Evolutionary conservation across 495 filamentous ascomycete genomes (phyloP), one percentile per base, ranked within the genome.

Genomic region (Lasiosphaeria ovina): DNA sequence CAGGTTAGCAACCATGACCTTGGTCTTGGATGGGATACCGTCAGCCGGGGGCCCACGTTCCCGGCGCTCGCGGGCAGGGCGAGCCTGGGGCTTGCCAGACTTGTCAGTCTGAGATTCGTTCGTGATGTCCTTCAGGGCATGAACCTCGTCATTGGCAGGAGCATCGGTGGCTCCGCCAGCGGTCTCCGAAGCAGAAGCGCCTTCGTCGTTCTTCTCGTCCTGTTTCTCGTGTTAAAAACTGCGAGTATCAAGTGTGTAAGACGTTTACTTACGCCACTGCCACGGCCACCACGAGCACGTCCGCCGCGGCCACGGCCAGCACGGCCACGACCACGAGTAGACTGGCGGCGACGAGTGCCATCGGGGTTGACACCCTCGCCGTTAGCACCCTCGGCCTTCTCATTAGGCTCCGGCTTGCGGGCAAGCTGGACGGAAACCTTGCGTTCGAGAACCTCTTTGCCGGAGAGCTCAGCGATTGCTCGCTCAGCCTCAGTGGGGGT

Each of bases 1-100:
- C 24, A 98, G 84, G 81, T 98, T 98, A 65, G 94, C 94, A 66
- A 98, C 94, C 94, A 98, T 98, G 78, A 98, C 92, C 88, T 98
- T 98, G 79, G 88, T 98, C 87, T 96, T 96, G 75, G 92, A 97
- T 11, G 95, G 91, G 68, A 98, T 92, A 61, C 94, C 94, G 75
- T 98, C 95, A 75, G 97, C 94, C 32, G 94, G 94, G 51, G 94
- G 94, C 48, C 94, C 94, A 72, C 94, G 93, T 82, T 97, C 82
- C 65, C 85, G 86, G 69, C 85, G 85, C 77, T 86, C 82, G 65
- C 84, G 81, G 54, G 74, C 66, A 58, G 69, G 70, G 61, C 78
- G 79, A 57, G 66, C 66, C 62, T 73, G 69, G 51, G 66, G 66
- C 76, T 81, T 82, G 71, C 75, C 74, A 53, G 66, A 69, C 68